Percentiles rank a stretch among this genome's conserved stretches.
phyloP scores from a whole-genome alignment of 768 basidiomycete species.

The Podaxis sp. region DNA sequence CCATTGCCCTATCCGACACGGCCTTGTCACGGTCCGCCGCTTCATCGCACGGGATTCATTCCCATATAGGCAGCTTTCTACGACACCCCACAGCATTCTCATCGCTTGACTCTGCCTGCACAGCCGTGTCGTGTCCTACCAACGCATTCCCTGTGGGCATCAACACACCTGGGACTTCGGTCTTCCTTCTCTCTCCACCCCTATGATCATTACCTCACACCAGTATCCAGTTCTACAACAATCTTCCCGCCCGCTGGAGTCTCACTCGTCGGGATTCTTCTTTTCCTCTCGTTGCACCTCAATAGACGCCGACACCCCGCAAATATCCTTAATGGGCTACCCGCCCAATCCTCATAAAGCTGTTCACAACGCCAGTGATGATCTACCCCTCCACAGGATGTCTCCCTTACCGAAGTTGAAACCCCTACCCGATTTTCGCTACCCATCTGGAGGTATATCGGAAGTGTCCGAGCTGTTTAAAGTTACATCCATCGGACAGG shows the following conservation, averaged over 20 bases:
- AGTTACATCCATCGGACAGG: not conserved
- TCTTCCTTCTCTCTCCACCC: not conserved
- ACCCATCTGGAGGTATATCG: not conserved
- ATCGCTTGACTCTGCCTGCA: not conserved
- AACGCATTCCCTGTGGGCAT: not conserved
- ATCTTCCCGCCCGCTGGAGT: not conserved
- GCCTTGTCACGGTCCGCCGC: not conserved
- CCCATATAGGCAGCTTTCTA: not conserved
- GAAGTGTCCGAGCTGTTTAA: conserved; percentile 13
- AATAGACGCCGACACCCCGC: not conserved
- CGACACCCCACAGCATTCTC: not conserved
- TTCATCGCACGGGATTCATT: not conserved
- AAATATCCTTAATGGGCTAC: not conserved
- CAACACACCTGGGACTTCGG: not conserved
- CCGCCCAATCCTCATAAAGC: not conserved
- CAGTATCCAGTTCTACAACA: not conserved
- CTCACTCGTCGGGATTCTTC: not conserved
- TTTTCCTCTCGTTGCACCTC: not conserved
- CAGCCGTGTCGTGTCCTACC: not conserved
- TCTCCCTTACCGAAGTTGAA: conserved; percentile 4
- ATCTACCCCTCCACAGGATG: not conserved
- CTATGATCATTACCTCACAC: not conserved
- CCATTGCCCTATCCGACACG: not conserved
- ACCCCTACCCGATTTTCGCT: conserved; percentile 1
- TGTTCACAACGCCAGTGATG: not conserved